Evolutionary conservation across 331 rosid genomes (phyloP).

Genomic region (Ulmus americana): DNA sequence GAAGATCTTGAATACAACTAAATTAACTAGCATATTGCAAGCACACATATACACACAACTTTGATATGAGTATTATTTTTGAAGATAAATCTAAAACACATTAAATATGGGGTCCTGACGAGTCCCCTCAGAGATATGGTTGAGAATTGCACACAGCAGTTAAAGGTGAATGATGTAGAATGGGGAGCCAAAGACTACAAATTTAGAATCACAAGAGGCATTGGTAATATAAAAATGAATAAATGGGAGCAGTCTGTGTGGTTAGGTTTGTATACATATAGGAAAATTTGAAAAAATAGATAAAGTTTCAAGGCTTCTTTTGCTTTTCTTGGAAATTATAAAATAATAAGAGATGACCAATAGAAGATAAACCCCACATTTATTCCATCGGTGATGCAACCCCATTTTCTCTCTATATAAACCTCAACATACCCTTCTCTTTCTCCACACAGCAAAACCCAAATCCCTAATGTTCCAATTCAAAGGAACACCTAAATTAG

Average conservation of each 20-base stretch:
- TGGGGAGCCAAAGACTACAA: slow-evolving; percentile 21
- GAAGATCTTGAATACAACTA: too few species aligned
- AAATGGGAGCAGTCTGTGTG: slow-evolving; percentile 30
- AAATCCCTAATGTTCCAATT: slow-evolving; percentile 31
- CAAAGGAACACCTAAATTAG: slow-evolving; percentile 24
- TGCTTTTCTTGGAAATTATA: slow-evolving; percentile 36
- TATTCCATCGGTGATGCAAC: slow-evolving; percentile 53
- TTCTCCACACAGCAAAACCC: slow-evolving; percentile 26
- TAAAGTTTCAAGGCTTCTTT: slow-evolving; percentile 34
- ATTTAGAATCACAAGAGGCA: slow-evolving; percentile 54
- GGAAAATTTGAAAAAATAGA: slow-evolving; percentile 20
- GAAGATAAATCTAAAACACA: background rate
- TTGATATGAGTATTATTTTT: too few species aligned
- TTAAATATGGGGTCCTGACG: background rate
- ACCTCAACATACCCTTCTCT: slow-evolving; percentile 28
- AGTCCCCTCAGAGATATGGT: background rate
- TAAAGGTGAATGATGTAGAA: slow-evolving; percentile 2
- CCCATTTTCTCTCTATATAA: slow-evolving; percentile 54
- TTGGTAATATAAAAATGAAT: slow-evolving; percentile 39
- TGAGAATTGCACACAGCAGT: background rate
- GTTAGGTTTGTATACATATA: slow-evolving; percentile 35
- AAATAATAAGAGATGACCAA: slow-evolving; percentile 34
- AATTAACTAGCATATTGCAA: too few species aligned
- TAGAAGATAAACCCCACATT: slow-evolving; percentile 51
- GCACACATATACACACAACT: too few species aligned